Conservation (phyloP, 2,329 filamentous ascomycete genomes). For the Microascus cirrosus region DNA sequence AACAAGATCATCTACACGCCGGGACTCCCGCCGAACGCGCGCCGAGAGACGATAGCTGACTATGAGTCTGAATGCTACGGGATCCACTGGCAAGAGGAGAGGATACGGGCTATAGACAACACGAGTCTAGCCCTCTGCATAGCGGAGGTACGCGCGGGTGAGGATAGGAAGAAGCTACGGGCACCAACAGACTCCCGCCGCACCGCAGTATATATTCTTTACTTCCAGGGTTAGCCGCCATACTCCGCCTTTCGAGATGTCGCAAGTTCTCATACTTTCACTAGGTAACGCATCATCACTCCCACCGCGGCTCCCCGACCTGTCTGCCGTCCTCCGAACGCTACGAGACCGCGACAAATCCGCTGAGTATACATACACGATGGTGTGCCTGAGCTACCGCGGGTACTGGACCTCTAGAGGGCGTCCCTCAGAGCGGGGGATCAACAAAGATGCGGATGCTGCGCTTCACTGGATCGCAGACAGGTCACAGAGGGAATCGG, state of each 20-base stretch:
- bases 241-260: conserved; percentile 9
- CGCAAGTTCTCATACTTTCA: conserved; percentile 4
- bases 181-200: not conserved
- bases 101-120: conserved; percentile 50
- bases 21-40: conserved; percentile 59
- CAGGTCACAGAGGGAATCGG: conserved; percentile 18
- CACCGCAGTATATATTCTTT: conserved; percentile 40
- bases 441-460: conserved; percentile 57
- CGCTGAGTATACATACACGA: conserved; percentile 27
- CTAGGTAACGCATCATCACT: conserved; percentile 48
- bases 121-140: conserved; percentile 53
- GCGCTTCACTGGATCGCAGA: conserved; percentile 50
- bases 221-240: conserved; percentile 37
- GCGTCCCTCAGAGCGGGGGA: conserved; percentile 57
- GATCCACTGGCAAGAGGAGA: conserved; percentile 56
- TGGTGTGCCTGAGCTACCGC: conserved; percentile 51
- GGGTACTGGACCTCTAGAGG: conserved; percentile 73
- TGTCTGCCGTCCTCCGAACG: conserved; percentile 39
- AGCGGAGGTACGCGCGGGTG: conserved; percentile 22
- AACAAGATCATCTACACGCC: conserved; percentile 79
- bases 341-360: conserved; percentile 25
- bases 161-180: conserved; percentile 3
- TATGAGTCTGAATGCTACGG: conserved; percentile 49
- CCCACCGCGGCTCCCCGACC: conserved; percentile 43
- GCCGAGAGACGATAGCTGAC: conserved; percentile 54